Evolutionary conservation across 2,329 filamentous ascomycete species (phyloP).

Genomic region (Fusarium liriodendri): DNA sequence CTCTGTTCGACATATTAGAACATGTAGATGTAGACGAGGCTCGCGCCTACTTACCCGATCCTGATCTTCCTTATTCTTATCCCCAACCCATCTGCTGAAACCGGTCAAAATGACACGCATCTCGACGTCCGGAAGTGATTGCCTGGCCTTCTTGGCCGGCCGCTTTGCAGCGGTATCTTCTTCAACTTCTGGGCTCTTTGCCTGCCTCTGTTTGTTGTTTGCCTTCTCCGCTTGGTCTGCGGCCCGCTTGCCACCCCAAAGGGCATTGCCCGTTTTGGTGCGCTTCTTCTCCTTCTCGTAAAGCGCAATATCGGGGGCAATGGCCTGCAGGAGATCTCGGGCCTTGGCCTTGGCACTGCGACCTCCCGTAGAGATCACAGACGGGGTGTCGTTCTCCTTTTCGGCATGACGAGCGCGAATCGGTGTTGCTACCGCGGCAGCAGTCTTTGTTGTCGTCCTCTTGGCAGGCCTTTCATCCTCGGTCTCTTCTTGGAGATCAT

Average conservation of each 20-base stretch:
- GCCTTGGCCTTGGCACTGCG: constrained; percentile 92
- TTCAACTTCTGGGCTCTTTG: constrained; percentile 58
- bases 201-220: constrained; percentile 59
- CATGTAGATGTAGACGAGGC: constrained; percentile 5
- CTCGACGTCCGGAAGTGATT: constrained; percentile 69
- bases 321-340: constrained; percentile 77
- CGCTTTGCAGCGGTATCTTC: constrained; percentile 61
- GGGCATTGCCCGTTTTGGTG: constrained; percentile 58
- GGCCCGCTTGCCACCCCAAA: constrained; percentile 73
- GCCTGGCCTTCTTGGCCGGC: constrained; percentile 72
- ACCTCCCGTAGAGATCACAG: constrained; percentile 73
- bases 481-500: constrained; percentile 57
- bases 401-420: constrained; percentile 60
- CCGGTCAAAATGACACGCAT: constrained; percentile 86
- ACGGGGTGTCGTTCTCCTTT: constrained; percentile 88
- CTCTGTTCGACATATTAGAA: constrained; percentile 61
- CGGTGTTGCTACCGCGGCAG: constrained; percentile 51
- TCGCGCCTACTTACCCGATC: constrained; percentile 74
- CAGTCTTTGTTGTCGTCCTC: constrained; percentile 37
- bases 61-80: constrained; percentile 78
- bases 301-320: constrained; percentile 86
- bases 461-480: constrained; percentile 47
- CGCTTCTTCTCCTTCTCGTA: constrained; percentile 96
- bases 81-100: constrained; percentile 83
- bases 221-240: constrained; percentile 68